Evolutionary conservation across 768 basidiomycete species (phyloP), one percentile per base, ranked within the genome.

Genomic region (Tephrocybe sp.): DNA sequence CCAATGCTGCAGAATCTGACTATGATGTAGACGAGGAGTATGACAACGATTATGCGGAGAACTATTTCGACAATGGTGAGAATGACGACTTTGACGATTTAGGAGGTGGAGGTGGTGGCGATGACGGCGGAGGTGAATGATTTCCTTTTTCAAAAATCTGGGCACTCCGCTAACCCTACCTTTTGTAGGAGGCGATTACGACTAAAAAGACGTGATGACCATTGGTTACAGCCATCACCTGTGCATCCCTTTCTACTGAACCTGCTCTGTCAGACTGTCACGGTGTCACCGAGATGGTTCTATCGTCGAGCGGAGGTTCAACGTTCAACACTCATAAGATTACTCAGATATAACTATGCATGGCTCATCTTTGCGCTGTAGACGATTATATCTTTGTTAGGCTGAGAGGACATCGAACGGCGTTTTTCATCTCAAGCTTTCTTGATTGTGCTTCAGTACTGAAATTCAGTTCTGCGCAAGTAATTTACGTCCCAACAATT

Each of bases 11-110:
- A 6, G 81, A 82, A 33, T 83, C 80, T 21, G 89, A 92, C 64
- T 91, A 91, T 60, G 90, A 91, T 55, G 87, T 88, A 18, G 87
- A 91, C 25, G 91, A 94, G 64, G 90, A 91, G 58, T 91, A 92
- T 60, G 91, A 92, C 65, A 91, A 93, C 56, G 91, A 93, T 54
- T 93, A 93, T 54, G 90, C 86, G 2, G 86, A 88, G 53, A 90
- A 93, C 62, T 92, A 93, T 74, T 93, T 93, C 62, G 90, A 93
- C 64, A 91, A 91, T 46, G 90, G 90, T 15, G 90, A 91, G 66
- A 83, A 75, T 3, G 90, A 92, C 45, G 88, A 92, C 59, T 65
- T 78, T 47, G 91, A 93, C 58, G 84, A 90, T 58, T 64, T 88
- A 18, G 88, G 85, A 4, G 90, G 79, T 8, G 85, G 81, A 0